phyloP scores from a whole-genome alignment of 106 monocot genomes.

The Xerophyta viscosa region DNA sequence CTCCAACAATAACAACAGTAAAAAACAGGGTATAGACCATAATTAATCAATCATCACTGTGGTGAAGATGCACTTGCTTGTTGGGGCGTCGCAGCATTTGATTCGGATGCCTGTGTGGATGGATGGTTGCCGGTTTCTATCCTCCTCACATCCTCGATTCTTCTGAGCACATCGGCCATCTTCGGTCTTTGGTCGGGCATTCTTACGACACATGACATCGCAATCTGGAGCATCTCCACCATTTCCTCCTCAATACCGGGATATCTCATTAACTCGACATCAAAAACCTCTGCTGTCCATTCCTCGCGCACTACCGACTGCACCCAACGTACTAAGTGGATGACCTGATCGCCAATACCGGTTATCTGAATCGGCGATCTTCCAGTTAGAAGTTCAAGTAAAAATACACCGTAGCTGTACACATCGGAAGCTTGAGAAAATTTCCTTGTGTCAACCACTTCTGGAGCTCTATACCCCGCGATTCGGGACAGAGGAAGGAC shows the following conservation, averaged over 20 bases:
- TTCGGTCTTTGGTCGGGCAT: conserved; percentile 41
- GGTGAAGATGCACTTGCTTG: neutral
- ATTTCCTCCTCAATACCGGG: conserved; percentile 51
- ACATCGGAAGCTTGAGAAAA: conserved; percentile 34
- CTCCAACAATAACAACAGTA: no score
- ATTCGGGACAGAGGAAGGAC: conserved; percentile 21
- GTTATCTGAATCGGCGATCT: conserved; percentile 33
- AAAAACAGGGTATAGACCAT: no score
- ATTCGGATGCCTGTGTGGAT: conserved; percentile 10
- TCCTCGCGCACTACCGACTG: conserved; percentile 45
- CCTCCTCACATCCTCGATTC: conserved; percentile 31
- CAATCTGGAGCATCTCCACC: conserved; percentile 56
- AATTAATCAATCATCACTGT: no score
- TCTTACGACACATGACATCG: conserved; percentile 29
- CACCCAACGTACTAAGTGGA: conserved; percentile 44
- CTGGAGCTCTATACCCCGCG: conserved; percentile 38
- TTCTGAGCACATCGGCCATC: conserved; percentile 31
- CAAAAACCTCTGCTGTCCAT: conserved; percentile 53
- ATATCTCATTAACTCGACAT: conserved; percentile 35
- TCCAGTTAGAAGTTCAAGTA: conserved; percentile 38
- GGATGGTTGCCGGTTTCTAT: conserved; percentile 19
- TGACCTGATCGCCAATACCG: conserved; percentile 26
- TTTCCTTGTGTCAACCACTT: conserved; percentile 32
- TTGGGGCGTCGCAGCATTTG: conserved; percentile 2
- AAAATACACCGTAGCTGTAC: conserved; percentile 39